Conservation (phyloP, 2,329 filamentous ascomycete genomes). For the Penicillium sp. region DNA sequence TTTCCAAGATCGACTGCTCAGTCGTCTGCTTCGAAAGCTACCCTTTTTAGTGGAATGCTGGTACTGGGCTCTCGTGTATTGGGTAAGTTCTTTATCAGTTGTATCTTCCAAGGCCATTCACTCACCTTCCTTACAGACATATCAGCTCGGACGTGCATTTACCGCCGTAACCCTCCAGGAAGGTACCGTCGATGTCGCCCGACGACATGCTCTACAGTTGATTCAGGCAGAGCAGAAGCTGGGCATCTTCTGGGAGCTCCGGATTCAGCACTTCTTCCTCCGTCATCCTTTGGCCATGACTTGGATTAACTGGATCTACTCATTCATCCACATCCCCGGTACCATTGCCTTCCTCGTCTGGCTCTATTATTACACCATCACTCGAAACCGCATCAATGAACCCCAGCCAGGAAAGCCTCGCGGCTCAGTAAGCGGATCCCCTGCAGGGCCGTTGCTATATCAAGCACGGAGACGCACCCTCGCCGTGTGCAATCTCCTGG, state of each 20-base stretch:
- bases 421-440: constrained; percentile 36
- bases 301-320: constrained; percentile 68
- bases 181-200: constrained; percentile 62
- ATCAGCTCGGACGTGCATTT: constrained; percentile 68
- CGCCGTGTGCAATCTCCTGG: constrained; percentile 55
- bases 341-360: constrained; percentile 65
- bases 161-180: constrained; percentile 64
- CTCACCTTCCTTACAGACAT: constrained; percentile 50
- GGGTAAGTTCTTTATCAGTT: constrained; percentile 51
- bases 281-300: constrained; percentile 54
- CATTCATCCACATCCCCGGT: constrained; percentile 72
- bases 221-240: constrained; percentile 62
- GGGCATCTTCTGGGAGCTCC: constrained; percentile 60
- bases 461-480: constrained; percentile 53
- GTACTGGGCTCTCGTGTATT: constrained; percentile 74
- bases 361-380: constrained; percentile 66
- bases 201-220: constrained; percentile 62
- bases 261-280: constrained; percentile 56
- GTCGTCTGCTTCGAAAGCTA: constrained; percentile 59
- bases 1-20: constrained; percentile 57
- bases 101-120: not conserved
- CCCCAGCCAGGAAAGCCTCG: constrained; percentile 36
- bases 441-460: constrained; percentile 50
- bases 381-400: constrained; percentile 48
- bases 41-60: constrained; percentile 70